A percentile compares a stretch with the other conserved stretches of the same genome.
phyloP scores from a whole-genome alignment of 805 yeast genomes.

The Nakazawaea ishiwadae region DNA sequence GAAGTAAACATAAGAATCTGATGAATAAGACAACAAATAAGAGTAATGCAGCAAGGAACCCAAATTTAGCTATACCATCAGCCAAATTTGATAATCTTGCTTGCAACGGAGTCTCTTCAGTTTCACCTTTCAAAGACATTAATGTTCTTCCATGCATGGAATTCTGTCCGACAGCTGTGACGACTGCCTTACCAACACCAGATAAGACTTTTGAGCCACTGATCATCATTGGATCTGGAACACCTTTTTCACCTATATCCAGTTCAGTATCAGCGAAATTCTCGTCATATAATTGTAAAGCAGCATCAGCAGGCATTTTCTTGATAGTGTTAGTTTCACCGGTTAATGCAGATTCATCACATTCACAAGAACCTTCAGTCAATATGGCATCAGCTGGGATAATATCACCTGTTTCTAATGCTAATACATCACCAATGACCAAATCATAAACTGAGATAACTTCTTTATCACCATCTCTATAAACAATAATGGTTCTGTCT shows the following conservation, averaged over 20 bases:
- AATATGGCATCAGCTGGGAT: slow-evolving; percentile 85
- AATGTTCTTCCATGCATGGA: slow-evolving; percentile 92
- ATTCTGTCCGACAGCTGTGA: slow-evolving; percentile 85
- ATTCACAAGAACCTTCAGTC: slow-evolving; percentile 69
- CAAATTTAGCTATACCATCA: slow-evolving; percentile 92
- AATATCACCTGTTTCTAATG: slow-evolving; percentile 89
- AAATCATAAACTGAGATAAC: slow-evolving; percentile 70
- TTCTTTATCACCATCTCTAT: slow-evolving; percentile 65
- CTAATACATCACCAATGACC: slow-evolving; percentile 80
- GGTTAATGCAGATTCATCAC: slow-evolving; percentile 89
- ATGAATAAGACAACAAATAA: slow-evolving; percentile 76
- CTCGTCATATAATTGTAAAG: slow-evolving; percentile 30
- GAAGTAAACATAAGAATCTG: slow-evolving; percentile 62
- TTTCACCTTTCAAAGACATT: slow-evolving; percentile 69
- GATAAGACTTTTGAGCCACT: slow-evolving; percentile 87
- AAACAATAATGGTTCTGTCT: slow-evolving; percentile 71
- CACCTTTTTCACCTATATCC: slow-evolving; percentile 37
- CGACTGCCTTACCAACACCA: slow-evolving; percentile 82
- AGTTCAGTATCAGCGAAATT: slow-evolving; percentile 19
- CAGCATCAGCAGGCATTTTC: slow-evolving; percentile 52
- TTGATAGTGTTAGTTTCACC: slow-evolving; percentile 88
- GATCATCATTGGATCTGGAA: slow-evolving; percentile 77
- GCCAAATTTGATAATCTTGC: slow-evolving; percentile 77
- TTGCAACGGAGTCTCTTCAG: slow-evolving; percentile 87
- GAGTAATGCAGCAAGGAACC: slow-evolving; percentile 78